Base-by-base conservation (phyloP, 2,329 filamentous ascomycete genomes). In the Fusarium sp. region DNA sequence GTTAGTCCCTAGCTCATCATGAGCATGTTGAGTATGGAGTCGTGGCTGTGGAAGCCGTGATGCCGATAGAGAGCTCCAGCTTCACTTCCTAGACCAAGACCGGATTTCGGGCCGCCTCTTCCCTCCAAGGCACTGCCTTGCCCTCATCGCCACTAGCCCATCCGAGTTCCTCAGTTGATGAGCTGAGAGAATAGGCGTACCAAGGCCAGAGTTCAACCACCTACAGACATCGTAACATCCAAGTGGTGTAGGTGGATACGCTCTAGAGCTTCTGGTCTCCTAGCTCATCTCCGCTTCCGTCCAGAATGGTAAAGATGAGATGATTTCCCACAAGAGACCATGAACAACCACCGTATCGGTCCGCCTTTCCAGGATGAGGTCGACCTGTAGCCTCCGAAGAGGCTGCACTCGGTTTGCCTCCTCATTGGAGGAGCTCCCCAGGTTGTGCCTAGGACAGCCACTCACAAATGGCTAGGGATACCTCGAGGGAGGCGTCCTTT, bases 61-160 rank as follows among this genome's bases (percentile, higher is more conserved):
- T 53, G 38, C 68, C 62, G 49, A 54, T 20, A 51, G 50, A 61
- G 46, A 49, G 58, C 58, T 59, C 49, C 53, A 60, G 36, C 40
- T 42, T 66, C 54, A 16, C 42, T 51, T 46, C 58, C 49, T 25
- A 63, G 36, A 49, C 40, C 58, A 33, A 44, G 36, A 25, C n/a
- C 65, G 68, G 68, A 44, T 56, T 29, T 36, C 68, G 68, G 68
- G 68, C 68, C 68, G 68, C 40, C 46, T 57, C 18, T 49, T 51
- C 68, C 68, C 65, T 57, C 38, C 27, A 54, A 44, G 58, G 4
- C 33, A 49, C 16, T 42, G 61, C 31, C 34, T 23, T 34, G 46
- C 42, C 13, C 23, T 44, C 23, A 57, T 50, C 54, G 34, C 36
- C 42, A 34, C 33, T 55, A 29, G 40, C 57, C 40, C 61, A 49